A percentile compares a stretch with the other conserved stretches of the same genome.
These are phyloP conservation scores for Bruguiera parviflora DNA, from an alignment of 345 rosid genomes.

Conservation along the genomic window DNA sequence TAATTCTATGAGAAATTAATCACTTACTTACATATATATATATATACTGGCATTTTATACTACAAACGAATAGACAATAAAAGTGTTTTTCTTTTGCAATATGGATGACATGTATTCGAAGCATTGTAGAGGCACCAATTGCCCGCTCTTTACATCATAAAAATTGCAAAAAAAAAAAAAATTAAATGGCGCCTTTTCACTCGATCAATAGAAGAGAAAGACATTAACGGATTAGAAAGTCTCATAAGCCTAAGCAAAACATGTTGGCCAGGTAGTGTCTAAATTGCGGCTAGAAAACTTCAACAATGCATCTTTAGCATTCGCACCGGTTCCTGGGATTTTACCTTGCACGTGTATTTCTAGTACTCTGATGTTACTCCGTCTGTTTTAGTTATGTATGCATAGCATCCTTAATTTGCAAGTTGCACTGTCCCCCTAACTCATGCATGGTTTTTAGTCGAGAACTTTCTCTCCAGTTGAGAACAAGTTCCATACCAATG, in stretches of 20 bases:
- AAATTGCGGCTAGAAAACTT: neutral
- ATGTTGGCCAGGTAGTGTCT: neutral
- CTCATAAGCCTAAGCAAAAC: neutral
- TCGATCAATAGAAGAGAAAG: constrained; percentile 1
- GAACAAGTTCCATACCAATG: constrained; percentile 88
- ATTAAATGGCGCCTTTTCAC: neutral
- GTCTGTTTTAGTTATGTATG: neutral
- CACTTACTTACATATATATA: too few relatives aligned
- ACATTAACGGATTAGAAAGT: neutral
- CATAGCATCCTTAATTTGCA: neutral
- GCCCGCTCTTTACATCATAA: neutral
- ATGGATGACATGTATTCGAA: neutral
- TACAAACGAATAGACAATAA: too few relatives aligned
- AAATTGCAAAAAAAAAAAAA: constrained; percentile 7
- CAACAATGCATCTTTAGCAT: neutral
- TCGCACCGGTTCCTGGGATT: constrained; percentile 2
- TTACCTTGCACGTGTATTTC: constrained; percentile 6
- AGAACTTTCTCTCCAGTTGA: constrained; percentile 86
- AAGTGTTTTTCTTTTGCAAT: too few relatives aligned
- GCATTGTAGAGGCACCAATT: constrained; percentile 1
- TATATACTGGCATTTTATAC: too few relatives aligned
- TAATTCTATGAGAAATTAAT: too few relatives aligned
- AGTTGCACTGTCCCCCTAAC: neutral
- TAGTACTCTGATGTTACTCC: constrained; percentile 4
- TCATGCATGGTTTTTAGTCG: constrained; percentile 39